Conservation (phyloP, 306 rosid genomes). For the Lathyrus sativus region DNA sequence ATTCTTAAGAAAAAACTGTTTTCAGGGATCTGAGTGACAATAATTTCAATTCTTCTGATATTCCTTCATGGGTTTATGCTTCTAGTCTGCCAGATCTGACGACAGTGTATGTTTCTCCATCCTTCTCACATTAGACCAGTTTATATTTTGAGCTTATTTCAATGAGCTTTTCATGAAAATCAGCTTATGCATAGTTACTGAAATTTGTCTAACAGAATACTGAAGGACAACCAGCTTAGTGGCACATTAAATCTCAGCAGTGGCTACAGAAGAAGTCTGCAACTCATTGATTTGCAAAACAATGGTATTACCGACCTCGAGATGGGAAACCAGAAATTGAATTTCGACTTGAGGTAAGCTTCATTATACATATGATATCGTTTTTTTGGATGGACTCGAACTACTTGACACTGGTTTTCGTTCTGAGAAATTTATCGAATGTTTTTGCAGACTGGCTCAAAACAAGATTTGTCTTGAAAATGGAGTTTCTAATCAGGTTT, state of each 20-base stretch:
- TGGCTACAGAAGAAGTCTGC: slow-evolving; percentile 36
- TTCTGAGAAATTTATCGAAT: slow-evolving; percentile 36
- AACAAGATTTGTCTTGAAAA: slow-evolving; percentile 52
- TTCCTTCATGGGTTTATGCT: slow-evolving; percentile 62
- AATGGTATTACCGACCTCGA: slow-evolving; percentile 25
- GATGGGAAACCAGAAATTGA: not conserved
- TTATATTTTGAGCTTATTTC: not conserved
- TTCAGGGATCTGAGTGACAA: slow-evolving; percentile 65
- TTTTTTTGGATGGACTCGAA: slow-evolving; percentile 16
- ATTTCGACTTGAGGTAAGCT: slow-evolving; percentile 39
- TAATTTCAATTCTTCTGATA: slow-evolving; percentile 41
- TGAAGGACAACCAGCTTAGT: slow-evolving; percentile 36
- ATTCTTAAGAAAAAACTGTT: slow-evolving; percentile 24
- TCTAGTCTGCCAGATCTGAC: slow-evolving; percentile 43
- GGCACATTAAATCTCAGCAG: slow-evolving; percentile 45
- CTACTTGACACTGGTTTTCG: slow-evolving; percentile 9
- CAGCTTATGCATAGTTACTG: not conserved
- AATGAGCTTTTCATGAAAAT: not conserved
- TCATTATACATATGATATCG: slow-evolving; percentile 14
- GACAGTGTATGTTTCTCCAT: slow-evolving; percentile 58
- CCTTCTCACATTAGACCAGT: not conserved
- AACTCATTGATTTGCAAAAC: slow-evolving; percentile 42
- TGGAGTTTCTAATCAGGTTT: slow-evolving; percentile 27
- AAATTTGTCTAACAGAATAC: slow-evolving; percentile 42
- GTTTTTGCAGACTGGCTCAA: slow-evolving; percentile 52